A percentile compares a stretch with the other conserved stretches of the same genome.
Conservation (phyloP, 2,329 filamentous ascomycete species). For the Cladosporium phlei region DNA sequence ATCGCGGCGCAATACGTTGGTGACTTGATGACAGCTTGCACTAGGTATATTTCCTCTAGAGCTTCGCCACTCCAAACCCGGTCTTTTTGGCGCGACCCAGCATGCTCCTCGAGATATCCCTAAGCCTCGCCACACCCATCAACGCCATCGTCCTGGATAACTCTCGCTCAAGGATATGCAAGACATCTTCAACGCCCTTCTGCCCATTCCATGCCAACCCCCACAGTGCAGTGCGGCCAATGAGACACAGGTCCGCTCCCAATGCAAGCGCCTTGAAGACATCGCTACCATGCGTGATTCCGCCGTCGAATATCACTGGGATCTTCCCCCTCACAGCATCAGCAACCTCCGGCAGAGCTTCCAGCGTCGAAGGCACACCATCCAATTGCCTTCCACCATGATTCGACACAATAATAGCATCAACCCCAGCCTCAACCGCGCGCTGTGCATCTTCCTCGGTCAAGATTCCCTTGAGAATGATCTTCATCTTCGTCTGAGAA, state of each 20-base stretch:
- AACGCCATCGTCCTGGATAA: constrained; percentile 22
- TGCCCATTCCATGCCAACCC: constrained; percentile 17
- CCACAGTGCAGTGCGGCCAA: constrained; percentile 17
- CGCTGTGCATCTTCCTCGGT: constrained; percentile 41
- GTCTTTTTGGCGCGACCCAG: constrained; percentile 8
- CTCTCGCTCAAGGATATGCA: constrained; percentile 17
- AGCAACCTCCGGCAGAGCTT: constrained; percentile 34
- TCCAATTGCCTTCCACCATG: constrained; percentile 13
- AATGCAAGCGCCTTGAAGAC: constrained; percentile 53
- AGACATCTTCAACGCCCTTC: constrained; percentile 15
- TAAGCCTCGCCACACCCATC: constrained; percentile 19
- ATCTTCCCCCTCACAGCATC: constrained; percentile 48
- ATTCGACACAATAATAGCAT: constrained; percentile 49
- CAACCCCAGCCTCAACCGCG: constrained; percentile 40
- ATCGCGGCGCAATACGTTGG: constrained; percentile 54
- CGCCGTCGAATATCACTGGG: constrained; percentile 57
- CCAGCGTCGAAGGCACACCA: constrained; percentile 12
- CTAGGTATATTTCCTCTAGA: background rate
- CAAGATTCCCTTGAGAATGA: constrained; percentile 44
- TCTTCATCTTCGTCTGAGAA: constrained; percentile 42
- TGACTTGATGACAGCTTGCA: background rate
- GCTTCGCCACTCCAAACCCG: constrained; percentile 10
- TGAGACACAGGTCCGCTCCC: constrained; percentile 40
- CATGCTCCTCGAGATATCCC: constrained; percentile 17
- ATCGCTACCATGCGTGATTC: constrained; percentile 51